Conservation (phyloP, 2,329 filamentous ascomycete species). For the Pseudohalonectria lignicola region DNA sequence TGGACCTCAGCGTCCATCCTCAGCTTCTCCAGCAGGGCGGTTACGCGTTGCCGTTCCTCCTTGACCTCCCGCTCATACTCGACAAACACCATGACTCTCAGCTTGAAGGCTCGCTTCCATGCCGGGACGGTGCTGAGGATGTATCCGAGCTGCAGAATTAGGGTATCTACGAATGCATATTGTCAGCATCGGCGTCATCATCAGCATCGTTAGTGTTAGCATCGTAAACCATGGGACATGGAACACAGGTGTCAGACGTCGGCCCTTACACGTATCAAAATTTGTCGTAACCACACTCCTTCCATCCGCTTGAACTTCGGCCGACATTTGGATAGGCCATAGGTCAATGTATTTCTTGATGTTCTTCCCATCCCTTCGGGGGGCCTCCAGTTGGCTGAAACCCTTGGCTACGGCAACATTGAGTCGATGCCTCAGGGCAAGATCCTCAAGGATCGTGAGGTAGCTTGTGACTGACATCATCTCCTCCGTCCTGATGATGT, state of each 20-base stretch:
- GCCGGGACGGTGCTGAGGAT: conserved; percentile 72
- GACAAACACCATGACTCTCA: conserved; percentile 78
- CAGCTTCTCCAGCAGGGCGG: conserved; percentile 65
- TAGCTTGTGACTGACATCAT: conserved; percentile 64
- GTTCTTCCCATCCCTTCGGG: conserved; percentile 43
- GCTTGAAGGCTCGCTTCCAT: conserved; percentile 62
- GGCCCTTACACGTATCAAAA: conserved; percentile 69
- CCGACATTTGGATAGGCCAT: conserved; percentile 92
- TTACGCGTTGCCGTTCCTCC: conserved; percentile 64
- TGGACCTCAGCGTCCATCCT: conserved; percentile 70
- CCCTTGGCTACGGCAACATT: conserved; percentile 80
- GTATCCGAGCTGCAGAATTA: conserved; percentile 80
- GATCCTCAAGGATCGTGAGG: conserved; percentile 72
- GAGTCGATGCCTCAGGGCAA: conserved; percentile 65
- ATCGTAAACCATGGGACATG: background rate
- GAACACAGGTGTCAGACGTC: too few relatives aligned
- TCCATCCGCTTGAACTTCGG: conserved; percentile 59
- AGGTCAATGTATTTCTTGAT: conserved; percentile 74
- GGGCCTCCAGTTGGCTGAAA: conserved; percentile 66
- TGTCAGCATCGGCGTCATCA: too few relatives aligned
- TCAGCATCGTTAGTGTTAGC: too few relatives aligned
- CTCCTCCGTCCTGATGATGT: conserved; percentile 55
- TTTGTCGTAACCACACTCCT: conserved; percentile 71
- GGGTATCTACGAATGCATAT: conserved; percentile 46
- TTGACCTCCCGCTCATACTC: conserved; percentile 79